Evolutionary conservation across 2,329 filamentous ascomycete species (phyloP).

Genomic region (Penicillium sp.): DNA sequence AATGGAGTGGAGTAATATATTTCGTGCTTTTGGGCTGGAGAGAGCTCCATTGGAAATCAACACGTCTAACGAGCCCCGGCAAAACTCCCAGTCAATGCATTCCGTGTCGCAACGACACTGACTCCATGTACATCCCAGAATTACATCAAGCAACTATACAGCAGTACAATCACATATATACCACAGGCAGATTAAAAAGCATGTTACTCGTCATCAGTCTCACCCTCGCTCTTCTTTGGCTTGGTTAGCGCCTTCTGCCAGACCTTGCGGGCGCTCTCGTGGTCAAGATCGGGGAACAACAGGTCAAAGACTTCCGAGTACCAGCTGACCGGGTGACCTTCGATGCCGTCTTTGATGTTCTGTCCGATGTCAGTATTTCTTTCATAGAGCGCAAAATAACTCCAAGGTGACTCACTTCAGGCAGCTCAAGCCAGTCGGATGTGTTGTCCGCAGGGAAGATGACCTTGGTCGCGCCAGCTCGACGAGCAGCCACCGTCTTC

Average conservation of each 20-base stretch:
- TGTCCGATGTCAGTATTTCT: conserved; percentile 41
- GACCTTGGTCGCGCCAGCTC: conserved; percentile 87
- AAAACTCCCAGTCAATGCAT: conserved; percentile 35
- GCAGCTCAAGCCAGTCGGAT: conserved; percentile 95
- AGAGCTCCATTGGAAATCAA: conserved; percentile 1
- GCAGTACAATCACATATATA: conserved; percentile 16
- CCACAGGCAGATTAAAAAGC: conserved; percentile 1
- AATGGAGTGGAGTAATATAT: conserved; percentile 12
- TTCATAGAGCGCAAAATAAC: background rate
- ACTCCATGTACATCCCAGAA: conserved; percentile 27
- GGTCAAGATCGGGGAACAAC: conserved; percentile 78
- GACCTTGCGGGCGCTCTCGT: conserved; percentile 62
- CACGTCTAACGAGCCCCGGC: conserved; percentile 9
- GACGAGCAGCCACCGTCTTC: conserved; percentile 92
- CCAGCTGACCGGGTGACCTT: conserved; percentile 88
- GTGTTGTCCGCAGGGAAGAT: conserved; percentile 94
- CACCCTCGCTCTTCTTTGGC: conserved; percentile 42
- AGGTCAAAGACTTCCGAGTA: conserved; percentile 90
- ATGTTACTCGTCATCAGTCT: conserved; percentile 19
- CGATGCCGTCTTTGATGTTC: conserved; percentile 97
- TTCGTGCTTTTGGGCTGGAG: conserved; percentile 7
- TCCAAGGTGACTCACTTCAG: conserved; percentile 66
- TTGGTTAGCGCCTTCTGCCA: conserved; percentile 63
- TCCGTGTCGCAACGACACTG: conserved; percentile 18
- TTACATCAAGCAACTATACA: conserved; percentile 17